These are phyloP conservation scores for Hericium rajendrae DNA, from an alignment of 768 basidiomycete genomes.

Conservation along the genomic window DNA sequence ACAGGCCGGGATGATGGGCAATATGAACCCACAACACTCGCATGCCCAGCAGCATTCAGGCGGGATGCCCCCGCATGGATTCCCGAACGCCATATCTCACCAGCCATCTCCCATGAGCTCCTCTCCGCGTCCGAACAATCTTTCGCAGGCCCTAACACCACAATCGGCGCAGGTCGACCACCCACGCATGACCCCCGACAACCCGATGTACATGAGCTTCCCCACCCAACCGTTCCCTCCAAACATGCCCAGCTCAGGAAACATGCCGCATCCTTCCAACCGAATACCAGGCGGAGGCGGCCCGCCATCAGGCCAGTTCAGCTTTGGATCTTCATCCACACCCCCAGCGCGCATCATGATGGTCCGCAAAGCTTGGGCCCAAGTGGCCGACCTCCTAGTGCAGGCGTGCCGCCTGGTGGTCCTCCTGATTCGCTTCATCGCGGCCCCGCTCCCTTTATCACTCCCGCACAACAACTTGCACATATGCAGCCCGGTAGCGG, in stretches of 20 bases:
- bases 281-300: slow-evolving; percentile 2
- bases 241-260: slow-evolving; percentile 15
- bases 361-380: slow-evolving; percentile 30
- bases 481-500: slow-evolving; percentile 32
- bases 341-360: slow-evolving; percentile 39
- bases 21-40: slow-evolving; percentile 24
- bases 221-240: slow-evolving; percentile 21
- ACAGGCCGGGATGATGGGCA: slow-evolving; percentile 40
- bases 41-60: slow-evolving; percentile 11
- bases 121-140: slow-evolving; percentile 32
- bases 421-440: slow-evolving; percentile 33
- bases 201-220: slow-evolving; percentile 36
- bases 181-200: slow-evolving; percentile 37
- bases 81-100: slow-evolving; percentile 26
- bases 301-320: slow-evolving; percentile 24
- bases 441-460: slow-evolving; percentile 33
- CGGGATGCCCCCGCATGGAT: slow-evolving; percentile 25
- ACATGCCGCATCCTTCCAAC: slow-evolving; percentile 17
- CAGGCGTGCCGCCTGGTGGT: slow-evolving; percentile 24
- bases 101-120: slow-evolving; percentile 32
- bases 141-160: slow-evolving; percentile 31
- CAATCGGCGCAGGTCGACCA: slow-evolving; percentile 16
- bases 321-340: slow-evolving; percentile 29
- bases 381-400: slow-evolving; percentile 7
- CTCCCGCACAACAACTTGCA: slow-evolving; percentile 57